These are phyloP conservation scores for Geotrichum reessii DNA, from an alignment of 1,139 yeast species.

Conservation along the genomic window DNA sequence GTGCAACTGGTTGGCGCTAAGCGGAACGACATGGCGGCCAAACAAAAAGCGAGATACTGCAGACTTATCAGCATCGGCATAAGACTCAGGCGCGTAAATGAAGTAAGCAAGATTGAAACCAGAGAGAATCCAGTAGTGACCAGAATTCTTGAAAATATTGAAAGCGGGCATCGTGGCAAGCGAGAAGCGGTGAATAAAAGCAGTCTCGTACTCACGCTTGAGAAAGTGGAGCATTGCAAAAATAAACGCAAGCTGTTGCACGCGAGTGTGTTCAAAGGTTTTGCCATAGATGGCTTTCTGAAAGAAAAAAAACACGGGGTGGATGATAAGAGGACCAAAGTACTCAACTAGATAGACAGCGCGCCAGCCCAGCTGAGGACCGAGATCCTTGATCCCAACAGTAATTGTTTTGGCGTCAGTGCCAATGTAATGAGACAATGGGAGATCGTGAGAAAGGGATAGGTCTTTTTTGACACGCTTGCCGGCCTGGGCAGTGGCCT, in stretches of 20 bases:
- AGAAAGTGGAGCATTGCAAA: slow-evolving; percentile 68
- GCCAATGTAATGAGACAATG: slow-evolving; percentile 36
- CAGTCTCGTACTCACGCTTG: slow-evolving; percentile 84
- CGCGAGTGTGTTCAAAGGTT: slow-evolving; percentile 40
- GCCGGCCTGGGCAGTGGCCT: slow-evolving; percentile 26
- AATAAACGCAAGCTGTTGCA: slow-evolving; percentile 50
- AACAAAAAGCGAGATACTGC: slow-evolving; percentile 27
- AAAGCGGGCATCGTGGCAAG: slow-evolving; percentile 86
- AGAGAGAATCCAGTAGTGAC: slow-evolving; percentile 86
- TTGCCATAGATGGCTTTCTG: slow-evolving; percentile 36
- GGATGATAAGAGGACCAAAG: slow-evolving; percentile 80
- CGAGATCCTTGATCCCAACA: slow-evolving; percentile 72
- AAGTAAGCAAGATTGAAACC: slow-evolving; percentile 68
- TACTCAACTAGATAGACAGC: slow-evolving; percentile 83
- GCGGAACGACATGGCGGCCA: slow-evolving; percentile 26
- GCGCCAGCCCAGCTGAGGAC: slow-evolving; percentile 91
- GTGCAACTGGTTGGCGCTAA: slow-evolving; percentile 22
- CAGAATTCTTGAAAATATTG: slow-evolving; percentile 80
- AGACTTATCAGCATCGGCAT: slow-evolving; percentile 24
- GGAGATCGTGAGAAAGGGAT: slow-evolving; percentile 36
- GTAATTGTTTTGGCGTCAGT: slow-evolving; percentile 28
- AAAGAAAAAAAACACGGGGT: slow-evolving; percentile 56
- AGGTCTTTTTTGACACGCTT: slow-evolving; percentile 35
- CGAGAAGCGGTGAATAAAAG: slow-evolving; percentile 78
- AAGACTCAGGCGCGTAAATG: slow-evolving; percentile 56